Evolutionary conservation across 345 rosid species (phyloP), one percentile per base, ranked within the genome.

Genomic region (Eucalyptus decipiens): DNA sequence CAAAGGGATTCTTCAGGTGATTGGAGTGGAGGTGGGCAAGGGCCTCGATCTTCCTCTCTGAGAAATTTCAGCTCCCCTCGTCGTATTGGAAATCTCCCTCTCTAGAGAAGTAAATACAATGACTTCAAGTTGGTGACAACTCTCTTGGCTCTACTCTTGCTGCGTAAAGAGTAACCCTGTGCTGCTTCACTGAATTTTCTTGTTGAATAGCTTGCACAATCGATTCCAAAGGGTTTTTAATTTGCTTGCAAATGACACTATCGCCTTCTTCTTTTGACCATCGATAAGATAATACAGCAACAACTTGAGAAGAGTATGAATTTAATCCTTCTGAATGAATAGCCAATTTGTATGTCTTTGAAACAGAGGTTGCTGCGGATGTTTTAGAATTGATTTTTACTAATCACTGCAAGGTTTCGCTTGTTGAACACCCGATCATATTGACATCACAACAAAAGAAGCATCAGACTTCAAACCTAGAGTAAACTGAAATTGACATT

Each of bases 11-110:
- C 98, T 96, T 30, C 91, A 97, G 91, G 87, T 93, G 56, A 94
- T 96, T 85, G 97, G 99, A 26, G 94, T 97, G 83, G 99, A 97
- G 3, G 86, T 96, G 87, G 99, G 99, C 21, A 96, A 95, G 91
- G 98, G 99, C 30, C 97, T 96, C 81, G 92, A 97, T 91, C 88
- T 97, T 89, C 98, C 98, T 93, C 97, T 97, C 6, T 97, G 92
- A 94, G 88, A 88, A 76, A 40, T 32, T 40, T 26, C 65, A 48
- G 18, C 88, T 6, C 9, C 43, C 21, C 23, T 45, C 32, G 8
- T 50, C 51, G 17, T 49, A 6, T 7, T 62, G 32, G 67, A 30
- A 17, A 49, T 51, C 42, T 30, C 52, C 4, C 16, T 83, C 51
- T 83, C 14, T 49, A 42, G 24, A 83, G 48, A 47, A 42, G 34